Evolutionary conservation across 1,284 basidiomycete genomes (phyloP).

Genomic region (Pyrrhoderma lamaoense): DNA sequence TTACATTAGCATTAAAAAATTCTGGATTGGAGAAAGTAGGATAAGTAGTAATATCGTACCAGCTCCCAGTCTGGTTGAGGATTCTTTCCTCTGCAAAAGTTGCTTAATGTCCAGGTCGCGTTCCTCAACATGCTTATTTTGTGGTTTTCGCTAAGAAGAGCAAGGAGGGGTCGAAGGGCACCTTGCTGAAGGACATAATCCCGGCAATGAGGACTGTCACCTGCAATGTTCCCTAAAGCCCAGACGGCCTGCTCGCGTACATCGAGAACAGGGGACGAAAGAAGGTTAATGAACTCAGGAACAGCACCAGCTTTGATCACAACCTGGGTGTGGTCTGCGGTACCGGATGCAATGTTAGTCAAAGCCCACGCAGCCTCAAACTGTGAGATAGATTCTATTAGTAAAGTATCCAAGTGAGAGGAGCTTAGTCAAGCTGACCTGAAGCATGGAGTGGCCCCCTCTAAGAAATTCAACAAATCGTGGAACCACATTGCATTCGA

Average conservation of each 20-base stretch:
- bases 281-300: conserved; percentile 93
- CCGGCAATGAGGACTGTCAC: conserved; percentile 90
- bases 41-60: conserved; percentile 38
- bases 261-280: conserved; percentile 82
- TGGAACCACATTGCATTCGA: conserved; percentile 95
- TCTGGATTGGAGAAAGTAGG: neutral
- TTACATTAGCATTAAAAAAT: conserved; percentile 51
- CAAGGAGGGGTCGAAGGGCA: conserved; percentile 64
- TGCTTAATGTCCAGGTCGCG: conserved; percentile 96
- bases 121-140: conserved; percentile 97
- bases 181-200: conserved; percentile 83
- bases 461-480: conserved; percentile 95
- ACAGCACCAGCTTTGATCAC: conserved; percentile 94
- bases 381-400: conserved; percentile 36
- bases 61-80: conserved; percentile 95
- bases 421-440: conserved; percentile 44
- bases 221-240: conserved; percentile 95
- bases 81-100: conserved; percentile 95
- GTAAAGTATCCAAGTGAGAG: conserved; percentile 1
- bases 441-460: conserved; percentile 88
- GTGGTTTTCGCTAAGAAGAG: conserved; percentile 77
- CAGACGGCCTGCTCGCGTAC: conserved; percentile 96
- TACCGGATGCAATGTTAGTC: conserved; percentile 99
- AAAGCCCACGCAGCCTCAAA: conserved; percentile 99
- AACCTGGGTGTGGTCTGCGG: conserved; percentile 96